Evolutionary conservation across 768 basidiomycete genomes (phyloP).

Genomic region (Ephemerocybe angulata): DNA sequence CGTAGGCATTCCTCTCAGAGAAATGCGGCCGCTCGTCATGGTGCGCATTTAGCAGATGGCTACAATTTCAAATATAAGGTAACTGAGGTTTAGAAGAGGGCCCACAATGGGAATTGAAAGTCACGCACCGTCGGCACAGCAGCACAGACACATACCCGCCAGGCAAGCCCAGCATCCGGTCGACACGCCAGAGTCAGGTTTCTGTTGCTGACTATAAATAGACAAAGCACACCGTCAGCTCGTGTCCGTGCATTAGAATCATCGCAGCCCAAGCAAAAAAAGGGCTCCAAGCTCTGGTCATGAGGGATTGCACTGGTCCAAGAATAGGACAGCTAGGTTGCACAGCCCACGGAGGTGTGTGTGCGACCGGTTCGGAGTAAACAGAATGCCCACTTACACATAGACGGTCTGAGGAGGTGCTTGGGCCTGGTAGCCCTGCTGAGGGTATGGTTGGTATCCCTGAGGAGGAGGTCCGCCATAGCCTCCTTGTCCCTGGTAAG

Average conservation of each 20-base stretch:
- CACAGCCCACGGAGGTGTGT: too few species aligned
- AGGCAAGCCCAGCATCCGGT: constrained; percentile 62
- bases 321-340: too few species aligned
- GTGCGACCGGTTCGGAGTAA: too few species aligned
- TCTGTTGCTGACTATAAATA: constrained; percentile 52
- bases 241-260: too few species aligned
- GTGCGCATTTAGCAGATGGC: constrained; percentile 81
- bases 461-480: constrained; percentile 44
- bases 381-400: constrained; percentile 50
- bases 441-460: constrained; percentile 39
- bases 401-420: constrained; percentile 73
- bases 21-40: too few species aligned
- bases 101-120: background rate
- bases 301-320: too few species aligned
- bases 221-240: constrained; percentile 2
- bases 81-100: background rate
- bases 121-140: constrained; percentile 66
- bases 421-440: constrained; percentile 53
- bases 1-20: too few species aligned
- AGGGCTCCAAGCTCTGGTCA: too few species aligned
- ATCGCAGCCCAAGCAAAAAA: too few species aligned
- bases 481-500: too few species aligned
- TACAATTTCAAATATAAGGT: constrained; percentile 20
- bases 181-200: constrained; percentile 34
- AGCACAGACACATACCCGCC: constrained; percentile 61